Base-by-base conservation (phyloP, 2,329 filamentous ascomycete species). In the Microdochium trichocladiopsis region DNA sequence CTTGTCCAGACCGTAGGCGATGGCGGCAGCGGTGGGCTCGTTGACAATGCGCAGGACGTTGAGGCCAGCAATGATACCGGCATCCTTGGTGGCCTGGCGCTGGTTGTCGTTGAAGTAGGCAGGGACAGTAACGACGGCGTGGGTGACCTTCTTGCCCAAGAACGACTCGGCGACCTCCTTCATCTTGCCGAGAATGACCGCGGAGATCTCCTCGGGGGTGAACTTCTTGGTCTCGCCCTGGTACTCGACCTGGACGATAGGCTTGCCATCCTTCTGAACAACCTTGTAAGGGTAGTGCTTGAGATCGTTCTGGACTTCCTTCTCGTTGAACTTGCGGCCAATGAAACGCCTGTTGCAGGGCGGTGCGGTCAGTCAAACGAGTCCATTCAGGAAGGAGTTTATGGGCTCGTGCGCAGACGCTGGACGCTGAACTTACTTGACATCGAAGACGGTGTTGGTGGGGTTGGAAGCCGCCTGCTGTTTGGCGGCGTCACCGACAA, bases 231-330 rank as follows among this genome's bases (percentile, higher is more conserved):
- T 71, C 57, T 76, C 63, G 53, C 83, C 81, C 67, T 75, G 69
- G 60, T 89, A 84, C 53, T 87, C 72, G 63, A 93, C 88, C 69
- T 87, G 80, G 68, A 99, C 85, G 60, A 85, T 76, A 58, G 94
- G 94, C 79, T 96, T 96, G 70, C 86, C 91, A 73, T 88, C 84
- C 80, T 94, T 92, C 80, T 88, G 82, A 67, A 90, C 69, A 56
- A 99, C 88, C 77, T 90, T 90, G 87, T 93, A 99, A 66, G 94
- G 93, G 83, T 96, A 96, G 80, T 96, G 89, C 88, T 99, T 97
- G 69, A 94, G 82, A 69, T 99, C 94, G 69, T 78, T 81, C 78
- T 96, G 92, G 60, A 96, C 86, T 59, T 95, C 89, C 77, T 87
- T 88, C 70, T 94, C 89, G 50, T 76, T 74, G 72, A 79, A 92